Percentiles rank a stretch among this genome's conserved stretches.
Conservation (phyloP, 139 green algal genomes). For the Pedinophyceae sp. region DNA sequence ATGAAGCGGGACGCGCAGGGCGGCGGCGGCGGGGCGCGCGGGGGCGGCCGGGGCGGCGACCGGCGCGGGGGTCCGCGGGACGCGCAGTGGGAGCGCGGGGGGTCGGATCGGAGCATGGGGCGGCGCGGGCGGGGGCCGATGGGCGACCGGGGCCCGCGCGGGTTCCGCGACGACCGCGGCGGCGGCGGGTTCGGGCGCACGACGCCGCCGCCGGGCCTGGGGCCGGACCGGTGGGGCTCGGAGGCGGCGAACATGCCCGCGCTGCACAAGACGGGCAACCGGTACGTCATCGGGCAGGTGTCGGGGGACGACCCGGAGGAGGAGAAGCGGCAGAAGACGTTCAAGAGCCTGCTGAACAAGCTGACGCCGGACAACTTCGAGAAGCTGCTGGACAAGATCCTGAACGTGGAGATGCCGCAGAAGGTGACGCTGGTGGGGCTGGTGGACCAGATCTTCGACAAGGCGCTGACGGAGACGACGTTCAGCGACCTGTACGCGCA, state of each 20-base stretch:
- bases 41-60: constrained; percentile 5
- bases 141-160: constrained; percentile 6
- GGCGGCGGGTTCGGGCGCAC: constrained; percentile 13
- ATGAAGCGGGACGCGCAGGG: constrained; percentile 5
- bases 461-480: constrained; percentile 85
- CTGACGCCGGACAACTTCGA: constrained; percentile 97
- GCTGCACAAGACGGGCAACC: constrained; percentile 41
- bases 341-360: constrained; percentile 96
- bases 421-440: constrained; percentile 61
- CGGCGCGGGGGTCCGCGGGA: constrained; percentile 1
- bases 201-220: too few relatives aligned
- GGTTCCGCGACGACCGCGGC: constrained; percentile 1
- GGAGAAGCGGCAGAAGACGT: constrained; percentile 68
- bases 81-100: too few relatives aligned
- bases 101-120: too few relatives aligned
- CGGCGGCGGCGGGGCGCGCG: constrained; percentile 5
- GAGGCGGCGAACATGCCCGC: background rate
- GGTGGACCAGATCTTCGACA: constrained; percentile 90
- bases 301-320: constrained; percentile 72
- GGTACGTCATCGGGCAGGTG: constrained; percentile 33
- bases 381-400: constrained; percentile 48
- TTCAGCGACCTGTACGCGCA: constrained; percentile 87
- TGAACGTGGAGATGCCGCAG: constrained; percentile 61
- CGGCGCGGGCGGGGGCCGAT: too few relatives aligned
- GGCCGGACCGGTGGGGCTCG: constrained; percentile 7